phyloP scores from a whole-genome alignment of 257 asterid species.

The Jaltomata sinuosa region DNA sequence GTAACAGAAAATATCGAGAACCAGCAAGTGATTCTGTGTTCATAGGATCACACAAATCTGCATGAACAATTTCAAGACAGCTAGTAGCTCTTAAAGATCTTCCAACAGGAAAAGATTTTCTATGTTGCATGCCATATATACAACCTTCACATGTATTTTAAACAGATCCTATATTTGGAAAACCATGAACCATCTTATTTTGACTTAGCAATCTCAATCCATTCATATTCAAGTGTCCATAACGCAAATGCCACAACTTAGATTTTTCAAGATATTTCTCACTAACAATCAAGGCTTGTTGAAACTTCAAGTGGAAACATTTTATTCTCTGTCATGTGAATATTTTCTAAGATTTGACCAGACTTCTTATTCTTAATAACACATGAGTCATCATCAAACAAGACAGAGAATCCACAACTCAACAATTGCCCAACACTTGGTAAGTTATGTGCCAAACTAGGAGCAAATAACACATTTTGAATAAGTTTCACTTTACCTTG shows the following conservation, averaged over 20 bases:
- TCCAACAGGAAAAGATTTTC: not conserved
- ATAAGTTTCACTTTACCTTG: not conserved
- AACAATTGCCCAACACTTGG: constrained; percentile 11
- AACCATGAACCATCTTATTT: not conserved
- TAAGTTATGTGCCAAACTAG: constrained; percentile 1
- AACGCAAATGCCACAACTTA: constrained; percentile 1
- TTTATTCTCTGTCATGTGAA: not conserved
- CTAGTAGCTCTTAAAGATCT: not conserved
- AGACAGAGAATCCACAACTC: not conserved
- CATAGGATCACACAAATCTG: not conserved
- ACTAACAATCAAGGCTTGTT: not conserved
- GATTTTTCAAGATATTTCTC: not conserved
- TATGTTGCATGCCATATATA: not conserved
- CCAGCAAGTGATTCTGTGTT: not conserved
- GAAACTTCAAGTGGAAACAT: constrained; percentile 1
- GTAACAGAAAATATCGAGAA: not conserved
- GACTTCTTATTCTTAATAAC: not conserved
- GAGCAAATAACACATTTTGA: not conserved
- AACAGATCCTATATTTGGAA: not conserved
- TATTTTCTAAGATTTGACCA: not conserved
- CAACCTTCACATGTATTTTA: not conserved
- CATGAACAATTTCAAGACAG: not conserved
- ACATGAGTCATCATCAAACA: constrained; percentile 1
- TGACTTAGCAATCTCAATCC: not conserved
- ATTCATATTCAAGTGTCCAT: not conserved